Conservation (phyloP, 179 eudicot species). For the Spinacia oleracea region DNA sequence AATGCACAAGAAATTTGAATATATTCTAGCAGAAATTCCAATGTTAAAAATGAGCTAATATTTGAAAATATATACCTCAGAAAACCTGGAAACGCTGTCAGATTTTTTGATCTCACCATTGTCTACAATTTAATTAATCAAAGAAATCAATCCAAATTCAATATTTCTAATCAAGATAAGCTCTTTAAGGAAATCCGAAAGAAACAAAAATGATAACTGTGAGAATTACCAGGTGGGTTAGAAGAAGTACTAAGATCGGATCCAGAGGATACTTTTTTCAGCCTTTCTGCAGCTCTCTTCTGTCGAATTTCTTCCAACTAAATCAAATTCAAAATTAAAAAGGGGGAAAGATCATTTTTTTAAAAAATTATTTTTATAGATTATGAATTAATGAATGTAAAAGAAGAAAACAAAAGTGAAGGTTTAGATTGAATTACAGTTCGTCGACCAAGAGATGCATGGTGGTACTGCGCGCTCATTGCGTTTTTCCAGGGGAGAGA, state of each 20-base stretch:
- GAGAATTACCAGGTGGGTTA: constrained; percentile 26
- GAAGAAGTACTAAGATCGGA: constrained; percentile 60
- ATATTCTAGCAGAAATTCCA: neutral
- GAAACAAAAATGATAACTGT: neutral
- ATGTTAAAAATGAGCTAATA: neutral
- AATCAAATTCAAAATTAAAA: constrained; percentile 1
- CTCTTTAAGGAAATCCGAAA: neutral
- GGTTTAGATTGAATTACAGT: constrained; percentile 39
- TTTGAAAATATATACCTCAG: constrained; percentile 53
- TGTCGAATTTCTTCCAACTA: constrained; percentile 82
- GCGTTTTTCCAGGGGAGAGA: constrained; percentile 16
- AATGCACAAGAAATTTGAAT: neutral
- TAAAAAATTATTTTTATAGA: too few relatives aligned
- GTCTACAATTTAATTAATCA: constrained; percentile 40
- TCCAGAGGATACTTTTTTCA: constrained; percentile 63
- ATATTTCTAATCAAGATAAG: too few relatives aligned
- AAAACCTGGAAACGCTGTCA: constrained; percentile 55
- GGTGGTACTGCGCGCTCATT: constrained; percentile 51
- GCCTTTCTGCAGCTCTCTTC: constrained; percentile 73
- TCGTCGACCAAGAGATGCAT: constrained; percentile 76
- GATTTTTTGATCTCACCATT: constrained; percentile 63
- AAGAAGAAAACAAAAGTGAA: neutral
- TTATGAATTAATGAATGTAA: neutral
- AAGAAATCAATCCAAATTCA: neutral
- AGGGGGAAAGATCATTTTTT: neutral